Conservation (phyloP, 2,329 filamentous ascomycete species). For the Aspergillus caelatus region DNA sequence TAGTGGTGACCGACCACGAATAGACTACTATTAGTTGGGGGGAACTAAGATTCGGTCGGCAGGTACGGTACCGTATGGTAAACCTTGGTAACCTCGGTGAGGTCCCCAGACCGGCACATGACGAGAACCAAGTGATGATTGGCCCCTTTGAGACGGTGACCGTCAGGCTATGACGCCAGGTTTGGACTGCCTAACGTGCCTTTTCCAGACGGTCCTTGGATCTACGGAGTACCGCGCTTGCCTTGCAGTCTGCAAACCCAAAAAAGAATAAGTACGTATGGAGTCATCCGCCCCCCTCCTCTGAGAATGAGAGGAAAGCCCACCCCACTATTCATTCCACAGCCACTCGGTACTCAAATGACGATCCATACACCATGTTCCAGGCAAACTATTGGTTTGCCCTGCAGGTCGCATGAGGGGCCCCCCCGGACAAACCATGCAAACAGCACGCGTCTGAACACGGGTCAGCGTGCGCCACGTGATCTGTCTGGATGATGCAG, state of each 20-base stretch:
- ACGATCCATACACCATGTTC: neutral
- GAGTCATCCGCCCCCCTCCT: neutral
- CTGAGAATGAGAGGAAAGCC: neutral
- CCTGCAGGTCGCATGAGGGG: conserved; percentile 22
- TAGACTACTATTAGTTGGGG: neutral
- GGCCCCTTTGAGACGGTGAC: neutral
- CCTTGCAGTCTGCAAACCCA: conserved; percentile 2
- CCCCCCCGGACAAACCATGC: conserved; percentile 11
- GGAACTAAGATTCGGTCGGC: neutral
- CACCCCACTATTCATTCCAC: neutral
- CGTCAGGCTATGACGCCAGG: neutral
- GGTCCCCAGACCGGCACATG: conserved; percentile 5
- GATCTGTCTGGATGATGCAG: conserved; percentile 14
- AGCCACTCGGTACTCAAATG: conserved; percentile 5
- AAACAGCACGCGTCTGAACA: conserved; percentile 14
- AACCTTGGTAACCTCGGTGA: neutral
- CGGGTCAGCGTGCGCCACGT: conserved; percentile 14
- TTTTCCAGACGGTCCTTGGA: neutral
- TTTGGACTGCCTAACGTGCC: neutral
- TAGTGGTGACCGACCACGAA: neutral
- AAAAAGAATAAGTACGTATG: neutral
- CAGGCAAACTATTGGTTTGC: conserved; percentile 13
- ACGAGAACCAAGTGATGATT: conserved; percentile 6
- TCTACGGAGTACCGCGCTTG: neutral
- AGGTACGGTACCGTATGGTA: conserved; percentile 6